Evolutionary conservation across 106 monocot species (phyloP).

Genomic region (Xerophyta viscosa): DNA sequence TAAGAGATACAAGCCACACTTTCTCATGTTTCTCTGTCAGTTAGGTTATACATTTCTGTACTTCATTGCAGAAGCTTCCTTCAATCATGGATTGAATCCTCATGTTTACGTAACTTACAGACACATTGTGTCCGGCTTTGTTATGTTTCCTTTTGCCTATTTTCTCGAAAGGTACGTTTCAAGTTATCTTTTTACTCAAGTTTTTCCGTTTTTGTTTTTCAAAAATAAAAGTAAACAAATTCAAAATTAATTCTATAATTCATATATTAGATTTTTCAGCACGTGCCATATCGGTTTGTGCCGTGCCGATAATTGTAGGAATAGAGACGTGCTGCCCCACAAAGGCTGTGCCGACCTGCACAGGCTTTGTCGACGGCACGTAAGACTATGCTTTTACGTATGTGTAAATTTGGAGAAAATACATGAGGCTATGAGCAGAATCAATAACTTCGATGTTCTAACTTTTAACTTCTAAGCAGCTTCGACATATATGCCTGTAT

Average conservation of each 20-base stretch:
- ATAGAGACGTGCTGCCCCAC: too few relatives aligned
- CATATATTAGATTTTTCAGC: too few relatives aligned
- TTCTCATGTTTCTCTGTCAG: constrained; percentile 70
- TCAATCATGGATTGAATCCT: constrained; percentile 68
- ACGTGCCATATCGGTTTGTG: too few relatives aligned
- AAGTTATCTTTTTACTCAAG: background rate
- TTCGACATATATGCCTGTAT: too few relatives aligned
- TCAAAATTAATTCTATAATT: too few relatives aligned
- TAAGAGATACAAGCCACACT: constrained; percentile 58
- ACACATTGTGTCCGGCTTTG: constrained; percentile 38
- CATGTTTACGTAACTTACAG: constrained; percentile 75
- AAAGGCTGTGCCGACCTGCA: too few relatives aligned
- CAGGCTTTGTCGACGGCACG: too few relatives aligned
- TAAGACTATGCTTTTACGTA: too few relatives aligned
- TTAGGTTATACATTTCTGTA: constrained; percentile 76
- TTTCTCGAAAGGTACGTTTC: constrained; percentile 71
- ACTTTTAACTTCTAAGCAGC: background rate
- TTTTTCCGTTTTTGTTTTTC: background rate
- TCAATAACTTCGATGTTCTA: background rate
- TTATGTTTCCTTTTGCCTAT: constrained; percentile 71
- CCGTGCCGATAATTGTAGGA: too few relatives aligned
- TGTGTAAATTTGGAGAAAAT: too few relatives aligned
- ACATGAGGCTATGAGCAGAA: background rate
- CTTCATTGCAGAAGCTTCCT: constrained; percentile 86
- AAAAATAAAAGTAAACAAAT: too few relatives aligned